phyloP scores from a whole-genome alignment of 164 flowering plant species.

The Nelumbo lutea region DNA sequence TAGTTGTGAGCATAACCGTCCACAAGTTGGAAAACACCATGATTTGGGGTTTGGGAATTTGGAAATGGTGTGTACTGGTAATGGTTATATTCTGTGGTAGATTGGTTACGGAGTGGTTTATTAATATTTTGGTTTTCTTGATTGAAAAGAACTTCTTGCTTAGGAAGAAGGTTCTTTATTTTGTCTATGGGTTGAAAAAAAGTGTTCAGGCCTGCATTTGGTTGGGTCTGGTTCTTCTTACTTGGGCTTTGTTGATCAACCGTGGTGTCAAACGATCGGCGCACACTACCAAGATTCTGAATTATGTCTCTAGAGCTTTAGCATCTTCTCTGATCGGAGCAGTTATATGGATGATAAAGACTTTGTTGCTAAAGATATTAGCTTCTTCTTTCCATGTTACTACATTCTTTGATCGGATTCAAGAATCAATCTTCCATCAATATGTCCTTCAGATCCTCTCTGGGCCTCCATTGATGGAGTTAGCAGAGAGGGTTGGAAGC shows the following conservation, averaged over 20 bases:
- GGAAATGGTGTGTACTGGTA: slow-evolving; percentile 76
- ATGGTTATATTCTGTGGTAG: slow-evolving; percentile 65
- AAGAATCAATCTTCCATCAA: slow-evolving; percentile 73
- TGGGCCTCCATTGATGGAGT: slow-evolving; percentile 60
- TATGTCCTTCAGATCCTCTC: slow-evolving; percentile 70
- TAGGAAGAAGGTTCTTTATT: slow-evolving; percentile 69
- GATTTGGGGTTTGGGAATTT: slow-evolving; percentile 58
- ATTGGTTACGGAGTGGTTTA: slow-evolving; percentile 58
- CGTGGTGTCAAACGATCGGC: slow-evolving; percentile 40
- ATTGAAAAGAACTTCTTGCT: slow-evolving; percentile 66
- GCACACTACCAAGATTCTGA: slow-evolving; percentile 25
- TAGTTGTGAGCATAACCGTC: slow-evolving; percentile 46
- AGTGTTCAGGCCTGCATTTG: slow-evolving; percentile 61
- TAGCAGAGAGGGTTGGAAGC: slow-evolving; percentile 27
- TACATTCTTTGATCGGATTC: slow-evolving; percentile 81
- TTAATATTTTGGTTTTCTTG: slow-evolving; percentile 47
- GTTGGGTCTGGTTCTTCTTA: slow-evolving; percentile 55
- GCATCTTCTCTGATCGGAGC: slow-evolving; percentile 53
- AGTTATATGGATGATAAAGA: slow-evolving; percentile 64
- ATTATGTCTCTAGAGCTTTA: slow-evolving; percentile 48
- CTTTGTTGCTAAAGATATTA: slow-evolving; percentile 51
- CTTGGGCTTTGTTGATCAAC: slow-evolving; percentile 64
- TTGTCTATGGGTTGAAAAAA: slow-evolving; percentile 57
- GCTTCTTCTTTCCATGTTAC: slow-evolving; percentile 66
- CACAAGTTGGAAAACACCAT: slow-evolving; percentile 19